A percentile compares a stretch with the other conserved stretches of the same genome.
Conservation (phyloP, 2,329 filamentous ascomycete species). For the Colletotrichum echinochloae region DNA sequence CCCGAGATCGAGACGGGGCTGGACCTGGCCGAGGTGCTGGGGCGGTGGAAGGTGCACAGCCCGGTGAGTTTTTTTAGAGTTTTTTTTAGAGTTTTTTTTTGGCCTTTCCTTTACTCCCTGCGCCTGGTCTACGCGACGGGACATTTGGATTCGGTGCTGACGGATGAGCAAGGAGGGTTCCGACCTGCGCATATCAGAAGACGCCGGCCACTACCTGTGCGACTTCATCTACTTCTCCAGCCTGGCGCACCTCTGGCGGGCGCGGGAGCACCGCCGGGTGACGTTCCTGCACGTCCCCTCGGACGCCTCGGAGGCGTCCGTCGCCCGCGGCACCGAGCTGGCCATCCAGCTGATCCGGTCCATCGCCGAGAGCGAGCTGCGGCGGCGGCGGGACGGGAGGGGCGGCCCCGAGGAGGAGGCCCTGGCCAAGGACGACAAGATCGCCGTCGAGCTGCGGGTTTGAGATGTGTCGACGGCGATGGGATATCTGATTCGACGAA, state of each 20-base stretch:
- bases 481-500: background rate
- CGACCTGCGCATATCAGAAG: slow-evolving; percentile 71
- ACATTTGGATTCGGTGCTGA: too few relatives aligned
- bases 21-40: slow-evolving; percentile 68
- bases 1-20: slow-evolving; percentile 68
- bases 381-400: slow-evolving; percentile 35
- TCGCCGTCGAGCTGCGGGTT: slow-evolving; percentile 41
- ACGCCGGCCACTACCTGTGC: slow-evolving; percentile 80
- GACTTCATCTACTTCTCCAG: slow-evolving; percentile 84
- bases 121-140: too few relatives aligned
- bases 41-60: slow-evolving; percentile 64
- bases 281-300: slow-evolving; percentile 81
- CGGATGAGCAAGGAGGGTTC: too few relatives aligned
- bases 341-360: slow-evolving; percentile 67
- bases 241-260: slow-evolving; percentile 67
- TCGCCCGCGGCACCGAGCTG: slow-evolving; percentile 64
- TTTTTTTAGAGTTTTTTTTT: too few relatives aligned
- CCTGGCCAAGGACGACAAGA: slow-evolving; percentile 31
- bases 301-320: slow-evolving; percentile 60
- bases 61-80: too few relatives aligned
- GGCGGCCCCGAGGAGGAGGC: slow-evolving; percentile 2
- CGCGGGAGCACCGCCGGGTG: slow-evolving; percentile 62
- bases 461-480: background rate
- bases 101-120: too few relatives aligned
- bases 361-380: slow-evolving; percentile 64